Evolutionary conservation across 2,329 filamentous ascomycete species (phyloP).

Genomic region (Fusarium papillatum): DNA sequence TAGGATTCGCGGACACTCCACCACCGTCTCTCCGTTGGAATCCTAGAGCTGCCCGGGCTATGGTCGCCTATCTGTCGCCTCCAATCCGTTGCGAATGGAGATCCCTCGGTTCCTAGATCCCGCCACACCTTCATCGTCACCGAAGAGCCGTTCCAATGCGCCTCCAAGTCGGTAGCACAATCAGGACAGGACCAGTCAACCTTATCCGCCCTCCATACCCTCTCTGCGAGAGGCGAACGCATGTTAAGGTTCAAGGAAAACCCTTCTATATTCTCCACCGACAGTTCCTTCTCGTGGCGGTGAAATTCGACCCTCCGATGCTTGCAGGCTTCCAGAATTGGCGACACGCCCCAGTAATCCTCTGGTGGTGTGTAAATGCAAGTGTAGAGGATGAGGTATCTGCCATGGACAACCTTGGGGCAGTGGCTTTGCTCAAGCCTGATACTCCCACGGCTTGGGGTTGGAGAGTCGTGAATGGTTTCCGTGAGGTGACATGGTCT

Average conservation of each 20-base stretch:
- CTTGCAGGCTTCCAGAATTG: background rate
- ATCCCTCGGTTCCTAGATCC: conserved; percentile 4
- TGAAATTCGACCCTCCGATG: background rate
- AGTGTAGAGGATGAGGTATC: background rate
- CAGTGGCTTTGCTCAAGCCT: background rate
- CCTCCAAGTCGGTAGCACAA: background rate
- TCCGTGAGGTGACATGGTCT: background rate
- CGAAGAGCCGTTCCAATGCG: background rate
- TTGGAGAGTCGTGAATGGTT: no score
- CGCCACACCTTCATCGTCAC: conserved; percentile 1
- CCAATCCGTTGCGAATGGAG: background rate
- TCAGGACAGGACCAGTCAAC: background rate
- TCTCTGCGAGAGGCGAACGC: background rate
- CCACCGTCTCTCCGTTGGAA: background rate
- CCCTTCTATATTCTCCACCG: background rate
- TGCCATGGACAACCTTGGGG: background rate
- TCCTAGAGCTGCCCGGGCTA: no score
- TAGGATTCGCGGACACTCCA: background rate
- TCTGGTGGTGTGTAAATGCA: background rate
- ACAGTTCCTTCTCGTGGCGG: background rate
- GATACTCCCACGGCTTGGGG: no score
- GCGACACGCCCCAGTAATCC: no score
- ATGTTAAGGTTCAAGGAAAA: background rate
- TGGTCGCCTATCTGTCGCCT: background rate
- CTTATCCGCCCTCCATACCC: background rate